phyloP scores from a whole-genome alignment of 2,329 filamentous ascomycete species.

The Lasiodiplodia sp. region DNA sequence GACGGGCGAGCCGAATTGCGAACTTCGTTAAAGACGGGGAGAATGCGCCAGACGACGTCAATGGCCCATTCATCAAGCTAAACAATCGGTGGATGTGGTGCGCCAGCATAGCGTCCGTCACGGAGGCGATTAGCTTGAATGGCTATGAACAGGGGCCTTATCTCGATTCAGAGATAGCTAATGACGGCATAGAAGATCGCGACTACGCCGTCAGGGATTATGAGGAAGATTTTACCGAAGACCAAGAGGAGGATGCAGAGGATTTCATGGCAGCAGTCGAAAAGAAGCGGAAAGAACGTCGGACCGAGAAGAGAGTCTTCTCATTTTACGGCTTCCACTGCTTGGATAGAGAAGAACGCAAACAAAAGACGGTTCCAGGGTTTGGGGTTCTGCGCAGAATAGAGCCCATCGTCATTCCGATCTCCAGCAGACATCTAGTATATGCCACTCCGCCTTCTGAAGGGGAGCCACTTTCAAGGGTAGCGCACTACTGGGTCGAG shows the following conservation, averaged over 20 bases:
- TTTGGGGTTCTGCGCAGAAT: background rate
- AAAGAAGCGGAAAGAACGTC: background rate
- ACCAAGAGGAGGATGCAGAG: background rate
- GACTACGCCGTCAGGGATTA: background rate
- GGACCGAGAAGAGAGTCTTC: background rate
- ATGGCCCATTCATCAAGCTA: background rate
- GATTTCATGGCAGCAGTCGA: background rate
- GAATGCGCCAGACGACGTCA: too few relatives aligned
- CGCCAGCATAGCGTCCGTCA: background rate
- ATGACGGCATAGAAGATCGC: background rate
- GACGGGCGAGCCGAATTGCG: background rate
- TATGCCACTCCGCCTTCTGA: background rate
- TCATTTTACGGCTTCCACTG: background rate
- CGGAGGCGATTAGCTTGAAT: conserved; percentile 17
- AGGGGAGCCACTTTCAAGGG: background rate
- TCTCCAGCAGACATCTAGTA: background rate
- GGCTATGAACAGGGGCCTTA: background rate
- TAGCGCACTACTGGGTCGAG: background rate
- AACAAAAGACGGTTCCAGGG: rapidly evolving
- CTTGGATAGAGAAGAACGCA: rapidly evolving
- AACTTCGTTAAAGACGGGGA: rapidly evolving
- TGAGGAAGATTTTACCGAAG: background rate
- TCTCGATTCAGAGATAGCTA: background rate
- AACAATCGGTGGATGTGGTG: background rate
- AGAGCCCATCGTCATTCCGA: background rate